Conservation (phyloP, 495 filamentous ascomycete species). For the Penicillium coffeae region DNA sequence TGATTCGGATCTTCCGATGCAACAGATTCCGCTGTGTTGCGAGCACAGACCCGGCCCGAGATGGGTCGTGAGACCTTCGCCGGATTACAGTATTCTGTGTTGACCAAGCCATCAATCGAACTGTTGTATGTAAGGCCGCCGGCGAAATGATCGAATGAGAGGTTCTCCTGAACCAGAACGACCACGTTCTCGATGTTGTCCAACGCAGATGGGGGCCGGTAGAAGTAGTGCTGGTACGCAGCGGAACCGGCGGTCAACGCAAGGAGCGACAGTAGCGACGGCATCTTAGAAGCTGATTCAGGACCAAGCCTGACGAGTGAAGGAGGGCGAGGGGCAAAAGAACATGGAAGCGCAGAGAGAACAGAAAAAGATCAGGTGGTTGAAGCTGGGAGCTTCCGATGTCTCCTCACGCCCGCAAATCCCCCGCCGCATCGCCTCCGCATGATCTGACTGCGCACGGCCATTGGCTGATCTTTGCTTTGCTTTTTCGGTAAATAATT, state of each 20-base stretch:
- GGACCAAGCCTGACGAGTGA: not conserved
- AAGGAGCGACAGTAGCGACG: not conserved
- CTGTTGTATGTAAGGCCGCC: slow-evolving; percentile 36
- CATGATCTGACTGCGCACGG: not conserved
- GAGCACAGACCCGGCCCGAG: slow-evolving; percentile 34
- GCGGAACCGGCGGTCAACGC: not conserved
- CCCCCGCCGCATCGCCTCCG: not conserved
- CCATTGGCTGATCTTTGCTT: not conserved
- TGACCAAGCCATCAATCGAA: slow-evolving; percentile 32
- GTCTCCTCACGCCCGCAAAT: not conserved
- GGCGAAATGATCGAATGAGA: slow-evolving; percentile 42
- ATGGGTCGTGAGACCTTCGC: slow-evolving; percentile 32
- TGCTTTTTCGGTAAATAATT: not conserved
- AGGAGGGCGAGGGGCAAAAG: not conserved
- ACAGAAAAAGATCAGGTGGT: not conserved
- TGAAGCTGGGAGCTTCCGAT: not conserved
- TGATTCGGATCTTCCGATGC: slow-evolving; percentile 47
- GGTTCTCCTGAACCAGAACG: slow-evolving; percentile 42
- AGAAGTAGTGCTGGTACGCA: not conserved
- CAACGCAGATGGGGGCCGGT: not conserved
- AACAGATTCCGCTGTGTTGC: slow-evolving; percentile 28
- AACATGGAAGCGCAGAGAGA: not conserved
- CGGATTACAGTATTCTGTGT: slow-evolving; percentile 38
- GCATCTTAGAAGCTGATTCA: not conserved
- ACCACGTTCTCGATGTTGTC: slow-evolving; percentile 41